These are phyloP conservation scores for Xylariaceae sp. DNA, from an alignment of 2,329 filamentous ascomycete species.

Conservation along the genomic window DNA sequence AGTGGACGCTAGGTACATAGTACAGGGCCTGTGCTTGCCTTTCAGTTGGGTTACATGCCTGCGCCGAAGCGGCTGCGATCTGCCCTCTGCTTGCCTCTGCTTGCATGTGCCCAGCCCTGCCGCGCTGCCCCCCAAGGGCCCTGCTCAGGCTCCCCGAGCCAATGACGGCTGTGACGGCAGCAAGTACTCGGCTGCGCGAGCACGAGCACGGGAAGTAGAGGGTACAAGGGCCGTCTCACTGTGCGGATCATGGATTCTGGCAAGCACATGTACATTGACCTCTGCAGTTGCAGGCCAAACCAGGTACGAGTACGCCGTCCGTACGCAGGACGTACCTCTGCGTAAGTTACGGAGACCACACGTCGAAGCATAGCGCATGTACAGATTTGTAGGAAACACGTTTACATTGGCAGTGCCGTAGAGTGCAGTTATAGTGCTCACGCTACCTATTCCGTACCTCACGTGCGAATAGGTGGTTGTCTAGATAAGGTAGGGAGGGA, in stretches of 20 bases:
- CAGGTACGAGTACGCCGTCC: no score
- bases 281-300: no score
- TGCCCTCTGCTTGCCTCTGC: conserved; percentile 7
- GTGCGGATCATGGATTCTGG: background rate
- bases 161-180: conserved; percentile 11
- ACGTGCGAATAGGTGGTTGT: no score
- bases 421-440: no score
- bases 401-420: background rate
- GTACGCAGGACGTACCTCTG: no score
- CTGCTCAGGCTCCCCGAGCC: conserved; percentile 16
- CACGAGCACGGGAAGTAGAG: background rate
- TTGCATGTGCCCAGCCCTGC: conserved; percentile 18
- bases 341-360: no score
- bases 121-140: conserved; percentile 11
- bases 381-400: background rate
- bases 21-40: background rate
- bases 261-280: no score
- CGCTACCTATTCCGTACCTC: no score
- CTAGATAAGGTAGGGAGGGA: no score
- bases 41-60: background rate
- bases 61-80: conserved; percentile 8
- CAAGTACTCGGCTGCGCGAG: conserved; percentile 1
- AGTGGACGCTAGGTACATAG: background rate
- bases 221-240: background rate
- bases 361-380: no score